Evolutionary conservation across 2,329 filamentous ascomycete genomes (phyloP), one percentile per base, ranked within the genome.

Genomic region (Clonostachys solani): DNA sequence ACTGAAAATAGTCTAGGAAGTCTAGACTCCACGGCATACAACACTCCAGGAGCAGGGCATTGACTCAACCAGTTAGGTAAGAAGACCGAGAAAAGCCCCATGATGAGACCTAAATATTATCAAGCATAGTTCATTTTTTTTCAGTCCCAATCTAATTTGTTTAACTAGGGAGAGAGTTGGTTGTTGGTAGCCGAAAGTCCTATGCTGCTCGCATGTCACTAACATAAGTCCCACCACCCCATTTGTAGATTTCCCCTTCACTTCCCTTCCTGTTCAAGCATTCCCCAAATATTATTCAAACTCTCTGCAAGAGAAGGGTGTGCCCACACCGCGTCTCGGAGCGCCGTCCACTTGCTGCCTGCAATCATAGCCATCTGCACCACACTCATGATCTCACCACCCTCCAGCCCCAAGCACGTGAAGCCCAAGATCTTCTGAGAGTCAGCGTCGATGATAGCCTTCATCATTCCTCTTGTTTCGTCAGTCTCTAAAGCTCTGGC

Each of bases 321-420:
- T 6, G 74, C 73, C 62, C 69, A 77, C 3, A 76, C 66, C 13
- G 70, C 73, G 48, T 71, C 66, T 56, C 69, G 64, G 46, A 78
- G 50, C 43, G 67, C 64, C 59, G 65, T 65, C 63, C 69, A 77
- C 50, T 65, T 66, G 52, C 74, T 45, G 5, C 62, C 60, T 2
- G 73, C 74, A 60, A 76, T 66, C 69, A 80, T 75, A 15, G 74
- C 75, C 53, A 69, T 69, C 65, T 80, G 72, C 49, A 79, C 70
- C 50, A 77, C 61, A 48, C 66, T 69, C 75, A 79, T 77, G 44
- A 78, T 56, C 63, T 78, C 75, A 4, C 75, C 75, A 6, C 74
- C 76, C 53, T 78, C 75, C 13, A 74, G 56, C 0, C 73, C 73
- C 41, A 79, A 52, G 53, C 72, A 77, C 2, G 73, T 74, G 60